Conservation (phyloP, 176 grass and related monocot genomes). For the Eleusine coracana region DNA sequence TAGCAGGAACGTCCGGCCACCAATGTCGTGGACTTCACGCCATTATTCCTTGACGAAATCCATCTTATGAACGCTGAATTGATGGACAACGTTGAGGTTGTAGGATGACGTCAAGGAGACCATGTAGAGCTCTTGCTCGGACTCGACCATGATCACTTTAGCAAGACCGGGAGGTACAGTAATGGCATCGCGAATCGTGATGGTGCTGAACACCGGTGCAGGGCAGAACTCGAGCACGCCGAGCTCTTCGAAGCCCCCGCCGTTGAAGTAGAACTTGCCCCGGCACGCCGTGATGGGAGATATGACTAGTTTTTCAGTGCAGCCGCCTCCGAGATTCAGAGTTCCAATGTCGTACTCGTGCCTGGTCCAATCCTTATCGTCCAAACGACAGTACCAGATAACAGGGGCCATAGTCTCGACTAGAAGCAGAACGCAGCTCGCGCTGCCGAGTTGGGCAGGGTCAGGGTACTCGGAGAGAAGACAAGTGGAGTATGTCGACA, state of each 20-base stretch:
- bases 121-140: neutral
- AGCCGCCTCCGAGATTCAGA: neutral
- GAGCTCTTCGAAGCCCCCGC: fast-evolving
- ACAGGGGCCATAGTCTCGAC: neutral
- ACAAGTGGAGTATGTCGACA: neutral
- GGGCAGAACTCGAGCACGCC: constrained; percentile 9
- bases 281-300: neutral
- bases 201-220: neutral
- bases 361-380: neutral
- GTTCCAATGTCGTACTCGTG: constrained; percentile 22
- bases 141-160: neutral
- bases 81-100: neutral
- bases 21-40: neutral
- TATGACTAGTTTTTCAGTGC: neutral
- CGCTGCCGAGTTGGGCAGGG: neutral
- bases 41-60: neutral
- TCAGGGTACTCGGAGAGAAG: neutral
- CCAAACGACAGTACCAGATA: neutral
- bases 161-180: neutral
- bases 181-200: neutral
- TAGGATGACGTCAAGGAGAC: neutral
- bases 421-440: neutral
- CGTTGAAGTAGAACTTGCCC: constrained; percentile 31
- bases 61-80: neutral
- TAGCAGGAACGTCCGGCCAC: neutral